Conservation (phyloP, 305 asterid species). For the Fraxinus ornus region DNA sequence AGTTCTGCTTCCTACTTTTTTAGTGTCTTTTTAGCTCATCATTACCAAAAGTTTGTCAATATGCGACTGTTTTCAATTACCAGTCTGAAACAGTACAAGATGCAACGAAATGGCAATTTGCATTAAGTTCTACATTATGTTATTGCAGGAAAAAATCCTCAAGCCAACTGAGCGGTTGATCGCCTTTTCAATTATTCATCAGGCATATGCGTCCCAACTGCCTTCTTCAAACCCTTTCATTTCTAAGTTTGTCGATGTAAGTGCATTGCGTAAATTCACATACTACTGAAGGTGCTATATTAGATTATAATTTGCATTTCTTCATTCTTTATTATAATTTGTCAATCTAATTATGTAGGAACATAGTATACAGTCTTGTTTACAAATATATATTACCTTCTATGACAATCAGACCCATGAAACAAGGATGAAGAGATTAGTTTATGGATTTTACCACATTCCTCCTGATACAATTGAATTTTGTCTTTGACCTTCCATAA, state of each 20-base stretch:
- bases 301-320: neutral
- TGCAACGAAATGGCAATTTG: neutral
- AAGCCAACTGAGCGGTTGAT: conserved; percentile 67
- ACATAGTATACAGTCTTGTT: neutral
- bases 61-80: conserved; percentile 7
- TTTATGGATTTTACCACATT: neutral
- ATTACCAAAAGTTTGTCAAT: neutral
- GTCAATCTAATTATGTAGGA: conserved; percentile 7
- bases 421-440: neutral
- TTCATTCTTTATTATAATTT: neutral
- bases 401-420: neutral
- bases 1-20: neutral
- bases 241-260: conserved; percentile 74
- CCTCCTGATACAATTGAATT: neutral
- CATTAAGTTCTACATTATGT: conserved; percentile 17
- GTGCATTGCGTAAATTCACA: conserved; percentile 24
- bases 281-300: conserved; percentile 15
- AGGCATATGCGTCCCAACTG: conserved; percentile 65
- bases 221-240: conserved; percentile 73
- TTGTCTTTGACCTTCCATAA: conserved; percentile 8
- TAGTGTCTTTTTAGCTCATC: neutral
- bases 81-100: neutral
- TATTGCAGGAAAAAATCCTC: conserved; percentile 60
- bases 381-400: neutral
- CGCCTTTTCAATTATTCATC: conserved; percentile 67